These are phyloP conservation scores for Hyaloscypha hepaticicola DNA, from an alignment of 495 filamentous ascomycete genomes.

Conservation along the genomic window DNA sequence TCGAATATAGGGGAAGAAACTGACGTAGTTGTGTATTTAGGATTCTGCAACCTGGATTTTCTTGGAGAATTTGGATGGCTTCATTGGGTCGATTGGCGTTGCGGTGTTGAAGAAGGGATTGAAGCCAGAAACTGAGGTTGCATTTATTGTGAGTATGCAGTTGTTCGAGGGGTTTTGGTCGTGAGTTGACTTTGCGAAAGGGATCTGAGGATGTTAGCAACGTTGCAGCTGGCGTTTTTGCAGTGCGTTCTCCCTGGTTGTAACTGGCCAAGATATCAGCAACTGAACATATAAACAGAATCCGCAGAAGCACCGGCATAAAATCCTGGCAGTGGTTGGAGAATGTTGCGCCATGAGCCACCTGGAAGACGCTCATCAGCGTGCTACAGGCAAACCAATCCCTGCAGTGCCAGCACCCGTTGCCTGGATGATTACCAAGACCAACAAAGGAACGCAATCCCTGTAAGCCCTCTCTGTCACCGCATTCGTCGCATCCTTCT, in stretches of 20 bases:
- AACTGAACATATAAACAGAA: conserved; percentile 23
- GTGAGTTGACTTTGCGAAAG: conserved; percentile 9
- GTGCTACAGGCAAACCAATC: conserved; percentile 31
- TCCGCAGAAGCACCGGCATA: conserved; percentile 32
- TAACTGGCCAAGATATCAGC: too few relatives aligned
- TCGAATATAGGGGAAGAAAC: neutral
- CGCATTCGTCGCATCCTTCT: neutral
- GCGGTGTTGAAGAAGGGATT: conserved; percentile 32
- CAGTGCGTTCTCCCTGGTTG: conserved; percentile 20
- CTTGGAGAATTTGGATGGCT: conserved; percentile 41
- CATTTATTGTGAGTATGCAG: conserved; percentile 30
- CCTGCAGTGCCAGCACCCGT: conserved; percentile 28
- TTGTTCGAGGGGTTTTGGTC: neutral
- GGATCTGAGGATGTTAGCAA: conserved; percentile 40
- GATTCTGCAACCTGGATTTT: conserved; percentile 41
- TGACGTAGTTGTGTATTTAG: conserved; percentile 22
- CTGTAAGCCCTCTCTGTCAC: conserved; percentile 20
- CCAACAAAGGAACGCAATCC: conserved; percentile 29
- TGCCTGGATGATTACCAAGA: conserved; percentile 26
- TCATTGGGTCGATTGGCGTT: conserved; percentile 30
- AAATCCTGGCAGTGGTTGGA: conserved; percentile 28
- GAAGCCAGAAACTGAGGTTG: conserved; percentile 34
- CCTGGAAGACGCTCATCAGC: conserved; percentile 27
- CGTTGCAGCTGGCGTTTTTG: conserved; percentile 38
- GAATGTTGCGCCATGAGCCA: conserved; percentile 33